These are phyloP conservation scores for Teratosphaeriaceae sp. DNA, from an alignment of 2,329 filamentous ascomycete species.

Conservation along the genomic window DNA sequence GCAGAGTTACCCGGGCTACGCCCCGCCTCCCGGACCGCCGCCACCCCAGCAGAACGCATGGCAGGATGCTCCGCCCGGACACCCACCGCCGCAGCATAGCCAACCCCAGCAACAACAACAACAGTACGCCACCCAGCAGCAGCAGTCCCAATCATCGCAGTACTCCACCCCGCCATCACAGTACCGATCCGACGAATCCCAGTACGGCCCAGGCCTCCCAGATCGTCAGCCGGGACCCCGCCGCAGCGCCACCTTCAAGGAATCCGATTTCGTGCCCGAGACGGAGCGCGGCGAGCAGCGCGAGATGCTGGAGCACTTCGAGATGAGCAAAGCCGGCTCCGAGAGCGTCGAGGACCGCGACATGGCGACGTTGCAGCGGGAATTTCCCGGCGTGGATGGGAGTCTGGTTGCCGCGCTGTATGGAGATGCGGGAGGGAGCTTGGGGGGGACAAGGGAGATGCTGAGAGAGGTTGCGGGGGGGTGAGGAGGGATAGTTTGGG, in stretches of 20 bases:
- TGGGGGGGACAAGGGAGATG: conserved; percentile 40
- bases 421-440: conserved; percentile 33
- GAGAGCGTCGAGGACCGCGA: conserved; percentile 35
- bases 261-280: conserved; percentile 34
- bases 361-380: conserved; percentile 35
- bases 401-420: conserved; percentile 42
- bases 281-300: conserved; percentile 30
- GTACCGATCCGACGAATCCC: background rate
- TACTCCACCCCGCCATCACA: background rate
- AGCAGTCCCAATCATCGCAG: background rate
- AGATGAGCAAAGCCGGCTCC: conserved; percentile 33
- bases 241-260: conserved; percentile 24
- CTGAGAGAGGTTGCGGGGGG: conserved; percentile 29
- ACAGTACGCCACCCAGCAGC: background rate
- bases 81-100: background rate
- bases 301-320: conserved; percentile 37
- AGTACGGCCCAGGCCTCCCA: conserved; percentile 3
- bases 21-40: conserved; percentile 1
- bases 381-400: conserved; percentile 40
- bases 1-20: conserved; percentile 1
- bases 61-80: background rate
- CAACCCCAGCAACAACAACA: background rate
- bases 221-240: conserved; percentile 6
- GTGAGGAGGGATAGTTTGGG: too few species aligned
- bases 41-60: background rate